phyloP scores from a whole-genome alignment of 805 yeast species.

The Ascoidea asiatica region DNA sequence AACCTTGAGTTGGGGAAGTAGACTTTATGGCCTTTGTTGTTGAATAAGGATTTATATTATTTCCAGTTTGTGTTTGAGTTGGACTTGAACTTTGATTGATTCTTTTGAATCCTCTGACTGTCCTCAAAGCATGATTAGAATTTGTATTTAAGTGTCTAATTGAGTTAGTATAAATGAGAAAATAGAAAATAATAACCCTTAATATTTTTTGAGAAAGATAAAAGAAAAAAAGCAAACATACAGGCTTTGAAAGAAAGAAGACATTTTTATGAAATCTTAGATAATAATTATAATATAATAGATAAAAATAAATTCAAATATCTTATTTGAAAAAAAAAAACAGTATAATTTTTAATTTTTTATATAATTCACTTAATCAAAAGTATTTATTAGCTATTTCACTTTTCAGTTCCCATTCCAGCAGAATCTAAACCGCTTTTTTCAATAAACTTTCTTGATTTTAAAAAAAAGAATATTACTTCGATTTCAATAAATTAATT shows the following conservation, averaged over 20 bases:
- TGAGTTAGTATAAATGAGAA: constrained; percentile 17
- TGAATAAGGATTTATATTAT: constrained; percentile 6
- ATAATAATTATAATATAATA: too few species aligned
- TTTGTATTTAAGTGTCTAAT: constrained; percentile 29
- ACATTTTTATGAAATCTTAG: neutral
- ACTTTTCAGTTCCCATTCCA: too few species aligned
- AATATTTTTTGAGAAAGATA: neutral
- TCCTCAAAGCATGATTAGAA: constrained; percentile 31
- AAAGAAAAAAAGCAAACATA: constrained; percentile 8
- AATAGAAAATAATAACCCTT: neutral
- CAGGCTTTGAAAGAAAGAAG: constrained; percentile 19
- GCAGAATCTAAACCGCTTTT: too few species aligned
- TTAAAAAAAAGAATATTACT: too few species aligned
- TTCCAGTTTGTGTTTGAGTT: constrained; percentile 12
- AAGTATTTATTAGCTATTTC: too few species aligned
- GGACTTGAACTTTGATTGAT: constrained; percentile 10
- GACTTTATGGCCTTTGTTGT: constrained; percentile 20
- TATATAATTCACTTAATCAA: too few species aligned
- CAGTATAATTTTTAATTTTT: too few species aligned
- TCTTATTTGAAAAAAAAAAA: too few species aligned
- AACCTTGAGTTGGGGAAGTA: constrained; percentile 18
- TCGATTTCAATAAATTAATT: too few species aligned
- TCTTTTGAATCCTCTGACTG: constrained; percentile 33
- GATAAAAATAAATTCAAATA: neutral
- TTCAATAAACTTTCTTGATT: too few species aligned